Percentiles rank a stretch among this genome's conserved stretches.
These are phyloP conservation scores for Hypomyces perniciosus DNA, from an alignment of 2,329 filamentous ascomycete genomes.

Conservation along the genomic window DNA sequence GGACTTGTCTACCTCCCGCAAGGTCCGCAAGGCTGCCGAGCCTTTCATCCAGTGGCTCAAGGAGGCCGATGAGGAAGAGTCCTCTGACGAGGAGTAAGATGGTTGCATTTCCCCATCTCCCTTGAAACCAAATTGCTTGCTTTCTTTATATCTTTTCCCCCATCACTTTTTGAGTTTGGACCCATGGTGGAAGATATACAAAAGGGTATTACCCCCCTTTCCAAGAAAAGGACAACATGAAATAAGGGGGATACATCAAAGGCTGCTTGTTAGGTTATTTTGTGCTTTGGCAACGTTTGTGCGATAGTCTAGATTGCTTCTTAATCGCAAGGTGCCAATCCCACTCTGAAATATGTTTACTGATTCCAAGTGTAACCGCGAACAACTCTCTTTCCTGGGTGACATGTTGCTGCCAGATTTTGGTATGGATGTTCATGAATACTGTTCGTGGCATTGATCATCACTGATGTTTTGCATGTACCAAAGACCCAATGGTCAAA, in stretches of 20 bases:
- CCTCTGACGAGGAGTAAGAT: conserved; percentile 27
- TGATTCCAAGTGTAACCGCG: too few relatives aligned
- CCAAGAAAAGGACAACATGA: too few relatives aligned
- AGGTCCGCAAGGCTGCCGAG: conserved; percentile 90
- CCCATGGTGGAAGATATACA: too few relatives aligned
- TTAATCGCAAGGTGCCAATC: conserved; percentile 17
- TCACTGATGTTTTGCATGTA: too few relatives aligned
- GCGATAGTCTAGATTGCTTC: conserved; percentile 14
- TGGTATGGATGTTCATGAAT: too few relatives aligned
- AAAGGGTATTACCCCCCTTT: too few relatives aligned
- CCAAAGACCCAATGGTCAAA: too few relatives aligned
- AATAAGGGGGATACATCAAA: too few relatives aligned
- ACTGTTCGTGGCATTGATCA: too few relatives aligned
- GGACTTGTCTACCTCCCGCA: conserved; percentile 81
- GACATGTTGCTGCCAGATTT: too few relatives aligned
- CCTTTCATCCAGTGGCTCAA: conserved; percentile 92
- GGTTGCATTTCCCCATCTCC: neutral
- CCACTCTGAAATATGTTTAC: conserved; percentile 10
- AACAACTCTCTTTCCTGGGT: too few relatives aligned
- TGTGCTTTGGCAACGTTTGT: conserved; percentile 9
- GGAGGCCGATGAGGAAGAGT: conserved; percentile 72
- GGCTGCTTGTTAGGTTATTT: neutral
- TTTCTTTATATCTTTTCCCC: neutral
- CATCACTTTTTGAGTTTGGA: neutral
- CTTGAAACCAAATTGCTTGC: neutral